Evolutionary conservation across 2,329 filamentous ascomycete species (phyloP), one percentile per base, ranked within the genome.

Genomic region (Nothophoma quercina): DNA sequence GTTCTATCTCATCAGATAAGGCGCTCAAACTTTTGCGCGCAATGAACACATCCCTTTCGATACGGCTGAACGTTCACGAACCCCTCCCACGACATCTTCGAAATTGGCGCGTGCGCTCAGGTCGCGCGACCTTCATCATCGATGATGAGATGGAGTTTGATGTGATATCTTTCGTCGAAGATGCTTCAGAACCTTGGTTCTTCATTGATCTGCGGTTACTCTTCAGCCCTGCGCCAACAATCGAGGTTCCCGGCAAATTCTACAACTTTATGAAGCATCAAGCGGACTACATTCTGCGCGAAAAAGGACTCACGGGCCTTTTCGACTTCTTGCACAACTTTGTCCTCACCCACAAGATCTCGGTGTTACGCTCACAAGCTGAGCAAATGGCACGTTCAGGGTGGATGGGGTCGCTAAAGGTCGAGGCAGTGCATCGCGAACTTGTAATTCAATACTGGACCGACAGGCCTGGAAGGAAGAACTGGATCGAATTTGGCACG

Each of bases 371-470:
- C 62, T 86, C 86, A 57, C 95, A 99, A 78, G 91, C 91, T 2
- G 60, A 82, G 22, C 85, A 88, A 33, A 78, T 99, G 51, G 82
- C 83, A 48, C 84, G 83, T 51, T 84, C 83, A 3, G 84, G 85
- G 25, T 98, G 95, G 93, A 86, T 87, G 25, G 88, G 90, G 48
- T 87, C 88, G 26, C 73, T 98, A 36, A 86, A 85, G 64, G 83
- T 96, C 13, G 91, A 97, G 69, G 81, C 87, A 22, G 80, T 96
- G 29, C 90, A 95, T 70, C 85, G 95, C 55, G 88, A 88, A 22
- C 78, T 99, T 51, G 86, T 92, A 8, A 84, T 99, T 26, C 93
- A 97, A 67, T 99, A 99, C 75, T 99, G 95, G 95, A 81, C 84
- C 13, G 83, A 84, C 42, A 85, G 87, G 63, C 81, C 83, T 50